Base-by-base conservation (phyloP, 2,329 filamentous ascomycete genomes). In the Clonostachys sp. region DNA sequence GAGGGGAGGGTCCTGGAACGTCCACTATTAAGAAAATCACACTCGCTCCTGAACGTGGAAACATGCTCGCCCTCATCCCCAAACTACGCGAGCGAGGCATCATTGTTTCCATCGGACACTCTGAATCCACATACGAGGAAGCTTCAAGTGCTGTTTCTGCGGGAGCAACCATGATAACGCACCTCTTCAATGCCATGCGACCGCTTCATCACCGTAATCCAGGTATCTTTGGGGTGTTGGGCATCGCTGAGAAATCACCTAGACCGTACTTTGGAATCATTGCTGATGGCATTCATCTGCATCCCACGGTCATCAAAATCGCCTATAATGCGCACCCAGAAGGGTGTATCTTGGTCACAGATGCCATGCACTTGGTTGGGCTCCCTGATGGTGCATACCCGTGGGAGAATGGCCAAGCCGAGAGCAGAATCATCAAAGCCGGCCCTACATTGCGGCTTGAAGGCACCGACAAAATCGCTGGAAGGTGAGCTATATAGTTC, bases 131-230 rank as follows among this genome's bases (percentile, higher is more conserved):
- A 0, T 95, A 92, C 61, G 89, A 95, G 65, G 78, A 91, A 61
- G 89, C 88, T 1, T 82, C 85, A 4, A 68, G 72, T 5, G 87
- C 88, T 17, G 79, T 94, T 5, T 73, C 72, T n/a, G 76, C 82
- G 8, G 91, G 91, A 45, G 89, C 88, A 3, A 87, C 80, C 44
- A 95, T 95, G 89, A 87, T 96, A 54, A 96, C 91, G 0, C 91
- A 96, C 60, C 76, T 96, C 2, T 96, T 95, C 80, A 96, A 96
- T 63, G 91, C 91, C 24, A 96, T 96, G 91, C 80, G 84, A 1
- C 90, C 90, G 12, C 81, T 95, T 45, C 89, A 94, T 64, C 90
- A 96, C 72, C 86, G 91, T 49, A 91, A 96, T 65, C 91, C 91
- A 0, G 91, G 91, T 35, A 83, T 96, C 56, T 95, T 95, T 61